phyloP scores from a whole-genome alignment of 2,329 filamentous ascomycete genomes.

The Ilyonectria robusta region DNA sequence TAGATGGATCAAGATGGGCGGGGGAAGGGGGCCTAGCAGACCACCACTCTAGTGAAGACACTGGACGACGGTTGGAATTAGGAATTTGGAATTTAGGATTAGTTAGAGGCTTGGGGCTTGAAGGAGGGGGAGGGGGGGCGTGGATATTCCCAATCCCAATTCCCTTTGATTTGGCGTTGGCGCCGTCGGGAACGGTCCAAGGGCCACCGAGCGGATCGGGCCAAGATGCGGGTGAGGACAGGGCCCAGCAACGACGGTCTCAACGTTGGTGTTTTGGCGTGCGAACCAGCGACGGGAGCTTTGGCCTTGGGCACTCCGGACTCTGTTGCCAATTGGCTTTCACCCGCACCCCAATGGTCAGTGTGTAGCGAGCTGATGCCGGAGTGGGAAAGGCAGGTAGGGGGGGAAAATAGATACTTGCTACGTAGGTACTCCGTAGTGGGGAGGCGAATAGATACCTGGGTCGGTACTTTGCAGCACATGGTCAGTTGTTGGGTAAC shows the following conservation, averaged over 20 bases:
- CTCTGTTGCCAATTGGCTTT: not conserved
- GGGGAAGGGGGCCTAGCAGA: slow-evolving; percentile 11
- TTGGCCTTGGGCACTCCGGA: slow-evolving; percentile 5
- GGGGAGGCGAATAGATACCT: too few relatives aligned
- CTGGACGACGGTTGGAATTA: slow-evolving; percentile 18
- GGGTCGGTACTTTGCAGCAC: too few relatives aligned
- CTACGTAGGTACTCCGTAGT: too few relatives aligned
- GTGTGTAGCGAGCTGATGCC: too few relatives aligned
- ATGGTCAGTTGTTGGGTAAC: too few relatives aligned
- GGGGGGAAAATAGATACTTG: too few relatives aligned
- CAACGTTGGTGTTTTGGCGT: slow-evolving; percentile 32
- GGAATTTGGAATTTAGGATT: slow-evolving; percentile 12
- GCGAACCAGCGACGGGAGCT: slow-evolving; percentile 12
- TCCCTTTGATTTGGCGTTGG: slow-evolving; percentile 14
- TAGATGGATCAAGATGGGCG: slow-evolving; percentile 19
- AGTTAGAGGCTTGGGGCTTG: slow-evolving; percentile 12
- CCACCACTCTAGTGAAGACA: not conserved
- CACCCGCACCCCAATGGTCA: not conserved
- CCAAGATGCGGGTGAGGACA: slow-evolving; percentile 37
- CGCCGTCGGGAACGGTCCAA: slow-evolving; percentile 16
- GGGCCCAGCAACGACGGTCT: slow-evolving; percentile 29
- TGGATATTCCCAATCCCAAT: slow-evolving; percentile 3
- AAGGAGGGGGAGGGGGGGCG: not conserved
- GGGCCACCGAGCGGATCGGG: slow-evolving; percentile 37
- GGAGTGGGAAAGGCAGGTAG: not conserved